A percentile compares a stretch with the other conserved stretches of the same genome.
Evolutionary conservation across 2,329 filamentous ascomycete genomes (phyloP).

Genomic region (Paradendryphiella salina): DNA sequence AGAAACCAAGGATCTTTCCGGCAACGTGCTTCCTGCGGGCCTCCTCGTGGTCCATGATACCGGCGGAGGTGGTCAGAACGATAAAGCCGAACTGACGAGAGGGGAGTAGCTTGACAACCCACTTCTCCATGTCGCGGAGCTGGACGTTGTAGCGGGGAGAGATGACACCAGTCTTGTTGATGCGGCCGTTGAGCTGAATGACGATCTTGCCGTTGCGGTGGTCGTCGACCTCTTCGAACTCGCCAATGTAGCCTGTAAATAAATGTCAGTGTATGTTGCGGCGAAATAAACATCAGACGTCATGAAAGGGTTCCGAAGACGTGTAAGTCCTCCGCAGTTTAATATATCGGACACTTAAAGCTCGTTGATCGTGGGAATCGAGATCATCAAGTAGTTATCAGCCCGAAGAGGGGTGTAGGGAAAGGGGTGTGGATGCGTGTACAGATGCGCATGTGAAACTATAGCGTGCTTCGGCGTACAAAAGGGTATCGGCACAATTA

Average conservation of each 20-base stretch:
- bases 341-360: conserved; percentile 99
- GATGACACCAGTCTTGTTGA: conserved; percentile 99
- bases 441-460: neutral
- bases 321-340: conserved; percentile 92
- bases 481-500: conserved; percentile 16
- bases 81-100: conserved; percentile 99
- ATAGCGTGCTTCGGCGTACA: neutral
- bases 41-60: conserved; percentile 99
- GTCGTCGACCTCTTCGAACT: conserved; percentile 99
- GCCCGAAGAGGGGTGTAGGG: conserved; percentile 66
- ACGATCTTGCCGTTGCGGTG: conserved; percentile 99
- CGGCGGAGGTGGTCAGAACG: conserved; percentile 97
- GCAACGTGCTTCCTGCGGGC: conserved; percentile 98
- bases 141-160: conserved; percentile 99
- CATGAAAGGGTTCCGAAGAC: conserved; percentile 75
- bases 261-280: conserved; percentile 75
- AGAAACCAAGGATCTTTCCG: conserved; percentile 99
- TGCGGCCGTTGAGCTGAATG: conserved; percentile 97
- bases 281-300: conserved; percentile 91
- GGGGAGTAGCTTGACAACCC: conserved; percentile 98
- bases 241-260: conserved; percentile 87
- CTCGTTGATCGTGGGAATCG: conserved; percentile 84
- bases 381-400: conserved; percentile 99
- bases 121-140: conserved; percentile 97
- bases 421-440: conserved; percentile 20